Percentiles rank a stretch among this genome's conserved stretches.
These are phyloP conservation scores for Iberis pinnata DNA, from an alignment of 345 rosid genomes.

Conservation along the genomic window DNA sequence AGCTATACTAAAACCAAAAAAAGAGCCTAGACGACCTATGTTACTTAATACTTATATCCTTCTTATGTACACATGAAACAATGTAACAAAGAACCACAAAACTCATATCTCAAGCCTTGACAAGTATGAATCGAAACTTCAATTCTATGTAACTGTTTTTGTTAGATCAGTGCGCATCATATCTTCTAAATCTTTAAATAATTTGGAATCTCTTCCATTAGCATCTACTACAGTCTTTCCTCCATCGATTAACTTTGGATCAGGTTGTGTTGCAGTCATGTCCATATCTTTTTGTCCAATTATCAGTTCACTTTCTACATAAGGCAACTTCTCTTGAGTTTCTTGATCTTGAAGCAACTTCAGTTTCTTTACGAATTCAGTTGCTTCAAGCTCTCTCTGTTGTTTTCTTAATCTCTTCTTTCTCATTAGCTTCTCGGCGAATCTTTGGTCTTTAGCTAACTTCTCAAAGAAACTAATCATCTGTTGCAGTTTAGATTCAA, in stretches of 20 bases:
- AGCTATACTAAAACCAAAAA: too few species aligned
- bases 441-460: conserved; percentile 37
- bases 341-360: conserved; percentile 15
- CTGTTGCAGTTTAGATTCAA: conserved; percentile 56
- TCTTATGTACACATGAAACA: too few species aligned
- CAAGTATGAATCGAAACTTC: too few species aligned
- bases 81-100: too few species aligned
- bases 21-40: too few species aligned
- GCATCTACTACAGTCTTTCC: neutral
- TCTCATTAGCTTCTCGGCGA: conserved; percentile 36
- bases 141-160: too few species aligned
- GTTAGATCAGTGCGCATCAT: too few species aligned
- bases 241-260: too few species aligned
- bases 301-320: neutral
- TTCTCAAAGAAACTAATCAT: conserved; percentile 57
- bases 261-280: neutral
- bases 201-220: too few species aligned
- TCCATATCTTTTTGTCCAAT: neutral
- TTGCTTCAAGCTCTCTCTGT: conserved; percentile 14
- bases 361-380: conserved; percentile 11
- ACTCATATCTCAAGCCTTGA: too few species aligned
- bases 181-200: too few species aligned
- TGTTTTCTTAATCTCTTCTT: neutral
- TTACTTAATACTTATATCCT: too few species aligned
- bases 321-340: neutral